Evolutionary conservation across 1,284 basidiomycete genomes (phyloP).

Genomic region (Xerocomus amazonicus): DNA sequence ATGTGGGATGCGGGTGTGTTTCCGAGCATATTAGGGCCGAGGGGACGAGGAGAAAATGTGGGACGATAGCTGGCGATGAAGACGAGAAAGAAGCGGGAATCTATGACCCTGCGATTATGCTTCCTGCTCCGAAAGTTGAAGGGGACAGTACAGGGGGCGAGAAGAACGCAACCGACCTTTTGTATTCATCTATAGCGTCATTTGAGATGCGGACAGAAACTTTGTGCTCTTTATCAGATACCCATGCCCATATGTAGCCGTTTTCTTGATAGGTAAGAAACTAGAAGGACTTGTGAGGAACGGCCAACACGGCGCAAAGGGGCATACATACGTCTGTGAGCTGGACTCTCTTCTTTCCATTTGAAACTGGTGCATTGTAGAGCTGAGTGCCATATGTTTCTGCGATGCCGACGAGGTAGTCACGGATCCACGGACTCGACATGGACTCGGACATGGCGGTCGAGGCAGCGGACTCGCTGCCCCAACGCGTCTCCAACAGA

Average conservation of each 20-base stretch:
- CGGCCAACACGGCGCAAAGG: background rate
- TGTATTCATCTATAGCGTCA: constrained; percentile 34
- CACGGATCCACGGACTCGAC: constrained; percentile 47
- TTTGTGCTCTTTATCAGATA: constrained; percentile 40
- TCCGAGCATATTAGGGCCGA: constrained; percentile 33
- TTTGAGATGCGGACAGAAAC: constrained; percentile 41
- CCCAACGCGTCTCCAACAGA: constrained; percentile 17
- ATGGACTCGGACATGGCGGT: constrained; percentile 34
- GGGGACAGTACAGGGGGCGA: background rate
- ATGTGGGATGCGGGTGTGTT: constrained; percentile 37
- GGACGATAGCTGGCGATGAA: constrained; percentile 44
- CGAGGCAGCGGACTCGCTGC: background rate
- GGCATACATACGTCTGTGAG: constrained; percentile 44
- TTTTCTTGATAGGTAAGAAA: constrained; percentile 37
- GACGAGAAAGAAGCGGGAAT: constrained; percentile 34
- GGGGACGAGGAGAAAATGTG: constrained; percentile 47
- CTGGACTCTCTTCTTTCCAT: constrained; percentile 47
- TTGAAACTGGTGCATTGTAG: constrained; percentile 29
- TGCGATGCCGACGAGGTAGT: constrained; percentile 47
- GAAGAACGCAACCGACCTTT: constrained; percentile 24
- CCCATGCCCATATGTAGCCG: constrained; percentile 42
- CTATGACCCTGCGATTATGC: constrained; percentile 26
- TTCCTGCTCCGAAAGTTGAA: constrained; percentile 5
- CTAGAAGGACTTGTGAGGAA: constrained; percentile 23
- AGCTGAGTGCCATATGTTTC: constrained; percentile 47